Percentiles rank a stretch among this genome's conserved stretches.
Conservation (phyloP, 2,329 filamentous ascomycete genomes). For the Lomentospora prolificans region DNA sequence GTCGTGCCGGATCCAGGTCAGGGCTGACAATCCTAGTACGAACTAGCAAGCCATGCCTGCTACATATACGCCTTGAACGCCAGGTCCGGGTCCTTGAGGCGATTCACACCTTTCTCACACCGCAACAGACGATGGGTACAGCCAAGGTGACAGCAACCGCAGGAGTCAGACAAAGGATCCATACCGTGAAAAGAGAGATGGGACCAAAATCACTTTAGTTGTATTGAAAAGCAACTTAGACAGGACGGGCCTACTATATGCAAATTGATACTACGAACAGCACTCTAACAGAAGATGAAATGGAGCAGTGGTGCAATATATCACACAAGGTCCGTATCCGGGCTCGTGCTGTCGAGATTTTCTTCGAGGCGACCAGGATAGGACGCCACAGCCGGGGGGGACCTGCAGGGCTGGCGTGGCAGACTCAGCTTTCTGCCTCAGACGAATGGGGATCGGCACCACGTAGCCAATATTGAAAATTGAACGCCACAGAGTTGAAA, state of each 20-base stretch:
- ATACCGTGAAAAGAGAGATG: neutral
- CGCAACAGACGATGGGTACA: neutral
- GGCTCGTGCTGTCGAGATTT: neutral
- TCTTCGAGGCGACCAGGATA: neutral
- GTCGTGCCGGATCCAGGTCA: neutral
- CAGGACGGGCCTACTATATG: neutral
- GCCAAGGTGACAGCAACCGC: neutral
- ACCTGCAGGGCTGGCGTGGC: neutral
- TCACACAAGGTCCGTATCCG: neutral
- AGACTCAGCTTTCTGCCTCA: neutral
- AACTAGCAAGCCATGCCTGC: neutral
- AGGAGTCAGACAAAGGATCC: neutral
- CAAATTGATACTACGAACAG: neutral
- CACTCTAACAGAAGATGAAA: neutral
- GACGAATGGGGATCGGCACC: neutral
- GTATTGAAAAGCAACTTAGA: neutral
- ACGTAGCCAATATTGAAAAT: neutral
- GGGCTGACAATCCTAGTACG: neutral
- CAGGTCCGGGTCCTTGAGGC: neutral
- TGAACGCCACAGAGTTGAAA: neutral
- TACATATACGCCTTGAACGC: neutral
- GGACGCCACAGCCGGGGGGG: neutral
- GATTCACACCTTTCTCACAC: neutral
- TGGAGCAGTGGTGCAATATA: neutral
- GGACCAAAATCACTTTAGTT: neutral